Conservation (phyloP, 768 basidiomycete species). For the Epithele typhae region DNA sequence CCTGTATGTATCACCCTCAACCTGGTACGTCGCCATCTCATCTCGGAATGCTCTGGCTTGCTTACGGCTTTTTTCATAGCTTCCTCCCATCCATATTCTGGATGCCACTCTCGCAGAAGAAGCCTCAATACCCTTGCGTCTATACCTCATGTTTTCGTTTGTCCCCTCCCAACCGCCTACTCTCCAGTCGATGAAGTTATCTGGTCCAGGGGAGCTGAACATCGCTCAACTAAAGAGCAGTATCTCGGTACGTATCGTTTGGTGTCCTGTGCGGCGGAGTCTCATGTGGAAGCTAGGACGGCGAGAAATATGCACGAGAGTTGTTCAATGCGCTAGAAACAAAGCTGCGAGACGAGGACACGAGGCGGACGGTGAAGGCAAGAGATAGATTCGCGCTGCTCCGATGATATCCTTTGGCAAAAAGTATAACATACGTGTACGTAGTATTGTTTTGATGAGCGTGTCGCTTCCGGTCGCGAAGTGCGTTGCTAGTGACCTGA, state of each 20-base stretch:
- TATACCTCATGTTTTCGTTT: constrained; percentile 67
- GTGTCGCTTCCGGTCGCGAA: too few relatives aligned
- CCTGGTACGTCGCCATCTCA: constrained; percentile 57
- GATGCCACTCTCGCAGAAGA: constrained; percentile 76
- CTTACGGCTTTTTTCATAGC: constrained; percentile 30
- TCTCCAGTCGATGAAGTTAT: constrained; percentile 59
- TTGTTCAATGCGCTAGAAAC: constrained; percentile 52
- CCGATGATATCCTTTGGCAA: neutral
- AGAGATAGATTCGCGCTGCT: constrained; percentile 44
- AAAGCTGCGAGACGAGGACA: constrained; percentile 64
- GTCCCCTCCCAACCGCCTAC: constrained; percentile 28
- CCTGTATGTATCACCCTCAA: constrained; percentile 79
- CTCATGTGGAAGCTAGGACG: constrained; percentile 39
- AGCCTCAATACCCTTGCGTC: constrained; percentile 52
- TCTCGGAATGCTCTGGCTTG: neutral
- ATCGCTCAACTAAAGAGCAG: constrained; percentile 44
- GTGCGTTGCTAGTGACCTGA: too few relatives aligned
- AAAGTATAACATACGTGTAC: neutral
- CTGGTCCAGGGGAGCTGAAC: constrained; percentile 60
- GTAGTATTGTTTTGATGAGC: too few relatives aligned
- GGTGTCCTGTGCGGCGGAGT: too few relatives aligned
- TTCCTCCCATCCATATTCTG: constrained; percentile 58
- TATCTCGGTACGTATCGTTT: constrained; percentile 42
- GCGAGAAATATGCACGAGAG: constrained; percentile 59
- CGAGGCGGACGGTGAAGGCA: constrained; percentile 55